phyloP scores from a whole-genome alignment of 2,329 filamentous ascomycete species.

The Davidsoniella neocaledoniae region DNA sequence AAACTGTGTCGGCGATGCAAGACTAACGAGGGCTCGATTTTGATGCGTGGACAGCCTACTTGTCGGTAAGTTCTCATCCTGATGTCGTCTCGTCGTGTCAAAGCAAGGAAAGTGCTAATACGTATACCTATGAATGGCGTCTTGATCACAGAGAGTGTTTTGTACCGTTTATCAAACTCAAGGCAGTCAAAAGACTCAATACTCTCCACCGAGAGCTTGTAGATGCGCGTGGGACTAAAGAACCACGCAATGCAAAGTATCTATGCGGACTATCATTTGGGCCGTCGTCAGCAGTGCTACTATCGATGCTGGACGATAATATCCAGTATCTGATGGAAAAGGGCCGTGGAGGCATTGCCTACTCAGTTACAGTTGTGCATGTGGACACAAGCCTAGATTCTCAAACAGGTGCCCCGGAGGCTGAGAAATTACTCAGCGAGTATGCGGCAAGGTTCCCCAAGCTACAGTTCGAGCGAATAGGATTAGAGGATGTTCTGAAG shows the following conservation, averaged over 20 bases:
- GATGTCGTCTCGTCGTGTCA: background rate
- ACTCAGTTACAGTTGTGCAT: constrained; percentile 46
- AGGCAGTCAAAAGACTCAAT: constrained; percentile 57
- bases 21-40: constrained; percentile 7
- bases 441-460: constrained; percentile 47
- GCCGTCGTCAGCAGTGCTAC: constrained; percentile 58
- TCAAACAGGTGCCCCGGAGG: constrained; percentile 18
- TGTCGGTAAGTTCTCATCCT: constrained; percentile 16
- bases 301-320: constrained; percentile 59
- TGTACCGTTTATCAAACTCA: constrained; percentile 56
- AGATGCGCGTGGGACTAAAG: constrained; percentile 18
- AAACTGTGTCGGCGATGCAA: constrained; percentile 11
- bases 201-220: constrained; percentile 31
- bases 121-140: constrained; percentile 7
- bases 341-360: constrained; percentile 43
- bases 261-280: constrained; percentile 73
- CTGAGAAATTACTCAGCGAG: constrained; percentile 31
- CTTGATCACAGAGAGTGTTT: constrained; percentile 43
- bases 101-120: background rate
- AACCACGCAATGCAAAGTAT: constrained; percentile 27
- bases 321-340: constrained; percentile 46
- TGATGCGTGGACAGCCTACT: constrained; percentile 14
- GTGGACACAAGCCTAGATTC: constrained; percentile 27
- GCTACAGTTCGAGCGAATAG: constrained; percentile 44
- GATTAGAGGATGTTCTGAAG: constrained; percentile 45